Base-by-base conservation (phyloP, 208 protist genomes). In the Leishmania gerbilli region DNA sequence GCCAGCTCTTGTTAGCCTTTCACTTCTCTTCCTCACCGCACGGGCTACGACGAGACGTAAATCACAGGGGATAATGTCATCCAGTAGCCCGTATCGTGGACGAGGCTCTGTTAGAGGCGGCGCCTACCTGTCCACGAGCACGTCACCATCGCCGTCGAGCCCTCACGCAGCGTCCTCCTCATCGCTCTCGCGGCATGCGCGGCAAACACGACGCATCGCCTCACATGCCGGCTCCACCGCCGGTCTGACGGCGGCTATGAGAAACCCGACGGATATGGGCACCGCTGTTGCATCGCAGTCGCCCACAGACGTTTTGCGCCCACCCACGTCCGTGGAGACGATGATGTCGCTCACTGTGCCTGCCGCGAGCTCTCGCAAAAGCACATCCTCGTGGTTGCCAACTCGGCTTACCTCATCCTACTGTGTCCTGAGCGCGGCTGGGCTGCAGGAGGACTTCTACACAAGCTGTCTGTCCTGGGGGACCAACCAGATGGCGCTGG, bases 391-490 rank as follows among this genome's bases (percentile, higher is more conserved):
- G 37, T 97, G 94, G 92, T 64, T 85, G 58, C 92, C 92, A 5
- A 95, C 91, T 9, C 89, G 90, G 21, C 83, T 94, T 56, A 96
- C 90, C 19, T 95, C 92, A 49, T 89, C 94, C 37, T 95, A 93
- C 84, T 88, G 92, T 69, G 91, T 95, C 42, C 84, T 97, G 42
- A 91, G 90, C 81, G 92, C 92, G 21, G 86, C 85, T 49, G 91
- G 90, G 15, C 74, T 94, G 77, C 84, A 88, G 62, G 91, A 95
- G 76, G 94, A 97, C 79, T 97, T 90, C 79, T 97, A 97, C 85
- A 93, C 92, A 17, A 89, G 83, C 31, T 87, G 84, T 34, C 76
- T 97, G 8, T 95, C 94, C 15, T 97, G 92, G 92, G 94, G 94
- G 11, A 80, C 81, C 21, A 80, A 90, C 27, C 87, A 87, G 79